Percentiles rank a stretch among this genome's conserved stretches.
Evolutionary conservation across 2,329 filamentous ascomycete species (phyloP).

Genomic region (Sporothrix mexicana): DNA sequence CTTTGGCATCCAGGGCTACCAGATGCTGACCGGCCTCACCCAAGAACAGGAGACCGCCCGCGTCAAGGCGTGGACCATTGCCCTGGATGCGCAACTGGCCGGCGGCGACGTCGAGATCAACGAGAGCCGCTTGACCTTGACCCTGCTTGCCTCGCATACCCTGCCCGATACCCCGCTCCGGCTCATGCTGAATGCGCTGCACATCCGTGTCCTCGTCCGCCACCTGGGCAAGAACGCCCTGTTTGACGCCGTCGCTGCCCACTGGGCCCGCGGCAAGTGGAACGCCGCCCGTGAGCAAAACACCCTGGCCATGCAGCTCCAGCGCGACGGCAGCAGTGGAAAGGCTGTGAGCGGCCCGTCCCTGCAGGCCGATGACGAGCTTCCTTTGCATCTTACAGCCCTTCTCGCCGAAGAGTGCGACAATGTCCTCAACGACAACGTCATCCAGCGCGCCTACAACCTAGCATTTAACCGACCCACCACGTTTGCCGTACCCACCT

Average conservation of each 20-base stretch:
- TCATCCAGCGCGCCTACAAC: constrained; percentile 86
- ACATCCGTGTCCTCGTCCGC: constrained; percentile 89
- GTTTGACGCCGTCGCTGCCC: constrained; percentile 72
- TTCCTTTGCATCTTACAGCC: constrained; percentile 77
- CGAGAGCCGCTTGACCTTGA: constrained; percentile 83
- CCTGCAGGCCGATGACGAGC: constrained; percentile 58
- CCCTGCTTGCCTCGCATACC: constrained; percentile 85
- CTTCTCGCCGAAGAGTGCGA: constrained; percentile 82
- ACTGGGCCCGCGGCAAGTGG: constrained; percentile 79
- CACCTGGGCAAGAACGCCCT: constrained; percentile 70
- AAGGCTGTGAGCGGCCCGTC: constrained; percentile 39
- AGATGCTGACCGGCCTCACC: constrained; percentile 77
- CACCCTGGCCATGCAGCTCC: constrained; percentile 53
- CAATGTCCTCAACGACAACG: constrained; percentile 75
- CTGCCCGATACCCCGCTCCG: constrained; percentile 81
- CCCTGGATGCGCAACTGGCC: constrained; percentile 88
- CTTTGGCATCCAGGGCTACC: constrained; percentile 78
- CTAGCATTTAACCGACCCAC: constrained; percentile 85
- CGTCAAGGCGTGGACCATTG: constrained; percentile 91
- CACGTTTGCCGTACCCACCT: constrained; percentile 65
- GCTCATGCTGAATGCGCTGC: constrained; percentile 89
- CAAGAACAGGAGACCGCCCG: constrained; percentile 85
- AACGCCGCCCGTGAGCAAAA: constrained; percentile 74
- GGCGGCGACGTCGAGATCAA: constrained; percentile 90
- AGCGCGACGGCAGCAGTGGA: constrained; percentile 38